Base-by-base conservation (phyloP, 331 rosid species). In the Pyrus hybrid region DNA sequence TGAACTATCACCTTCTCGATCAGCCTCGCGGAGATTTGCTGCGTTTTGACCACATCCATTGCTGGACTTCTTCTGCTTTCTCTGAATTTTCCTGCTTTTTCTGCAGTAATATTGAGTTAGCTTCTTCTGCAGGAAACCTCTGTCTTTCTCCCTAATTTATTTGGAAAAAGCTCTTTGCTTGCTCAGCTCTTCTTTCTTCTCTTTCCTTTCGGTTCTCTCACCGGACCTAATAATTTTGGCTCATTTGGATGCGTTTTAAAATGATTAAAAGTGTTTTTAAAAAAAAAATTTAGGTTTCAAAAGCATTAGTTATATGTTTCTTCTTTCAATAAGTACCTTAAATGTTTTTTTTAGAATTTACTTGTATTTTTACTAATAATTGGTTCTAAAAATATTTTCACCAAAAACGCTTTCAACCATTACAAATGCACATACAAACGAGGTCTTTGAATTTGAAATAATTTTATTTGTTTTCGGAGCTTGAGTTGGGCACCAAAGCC, bases 31-130 rank as follows among this genome's bases (percentile, higher is more conserved):
- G 95, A 87, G 60, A 93, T 85, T 85, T 93, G 96, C 87, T 88
- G 98, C 76, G 96, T 81, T 76, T 93, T 93, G 21, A 90, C 85
- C 83, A 91, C 97, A 68, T 93, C 98, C 98, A 91, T 93, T 69
- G 54, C n/a, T 56, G 11, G 5, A 28, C 6, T 54, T 71, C 54
- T 58, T 56, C 12, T 28, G 33, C 75, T 71, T 32, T 7, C 26
- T 1, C 33, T 49, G 18, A 25, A 17, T 29, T 4, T 11, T 53
- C 9, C 21, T 26, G 18, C n/a, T 2, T 14, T 26, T 37, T 76
- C 7, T 8, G 8, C 37, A 35, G 45, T 43, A 41, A 56, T 43
- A 29, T 58, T 22, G 20, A 56, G 72, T 67, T 5, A 28, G 75
- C 83, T 73, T 73, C 69, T 67, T 73, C 79, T 3, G 43, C 79